These are phyloP conservation scores for Cucumis cinereus DNA, from an alignment of 306 rosid species.

Conservation along the genomic window DNA sequence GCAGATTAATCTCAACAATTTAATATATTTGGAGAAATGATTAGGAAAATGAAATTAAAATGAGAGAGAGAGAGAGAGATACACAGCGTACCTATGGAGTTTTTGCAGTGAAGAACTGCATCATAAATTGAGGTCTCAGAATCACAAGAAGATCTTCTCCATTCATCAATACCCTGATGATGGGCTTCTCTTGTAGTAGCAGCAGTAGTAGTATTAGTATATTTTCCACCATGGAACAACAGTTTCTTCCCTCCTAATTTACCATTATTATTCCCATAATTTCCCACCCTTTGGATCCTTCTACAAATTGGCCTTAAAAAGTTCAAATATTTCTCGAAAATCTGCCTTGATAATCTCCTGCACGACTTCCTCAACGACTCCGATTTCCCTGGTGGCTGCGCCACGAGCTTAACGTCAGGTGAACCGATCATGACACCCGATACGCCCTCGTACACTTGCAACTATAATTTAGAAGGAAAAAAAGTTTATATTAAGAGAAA, in stretches of 20 bases:
- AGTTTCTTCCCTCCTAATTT: constrained; percentile 22
- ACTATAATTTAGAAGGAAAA: constrained; percentile 29
- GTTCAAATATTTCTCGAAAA: constrained; percentile 58
- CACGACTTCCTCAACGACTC: constrained; percentile 47
- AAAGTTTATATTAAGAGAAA: neutral
- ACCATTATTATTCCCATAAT: constrained; percentile 6
- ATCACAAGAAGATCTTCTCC: constrained; percentile 89
- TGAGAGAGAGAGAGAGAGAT: neutral
- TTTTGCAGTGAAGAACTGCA: constrained; percentile 97
- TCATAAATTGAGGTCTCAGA: constrained; percentile 92
- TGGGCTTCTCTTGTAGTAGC: constrained; percentile 26
- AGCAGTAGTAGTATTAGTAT: too few relatives aligned
- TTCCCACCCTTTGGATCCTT: constrained; percentile 34
- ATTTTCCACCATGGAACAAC: constrained; percentile 20
- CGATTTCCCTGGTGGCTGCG: constrained; percentile 12
- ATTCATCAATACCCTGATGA: constrained; percentile 43
- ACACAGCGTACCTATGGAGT: constrained; percentile 70
- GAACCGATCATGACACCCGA: constrained; percentile 12
- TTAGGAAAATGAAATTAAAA: neutral
- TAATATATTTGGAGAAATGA: neutral
- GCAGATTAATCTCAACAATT: too few relatives aligned
- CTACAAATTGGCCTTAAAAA: constrained; percentile 56
- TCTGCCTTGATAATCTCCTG: constrained; percentile 49
- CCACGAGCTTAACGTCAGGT: constrained; percentile 17
- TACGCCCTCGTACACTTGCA: neutral